Percentiles rank a stretch among this genome's conserved stretches.
Evolutionary conservation across 2,329 filamentous ascomycete species (phyloP).

Genomic region (Fusarium concolor): DNA sequence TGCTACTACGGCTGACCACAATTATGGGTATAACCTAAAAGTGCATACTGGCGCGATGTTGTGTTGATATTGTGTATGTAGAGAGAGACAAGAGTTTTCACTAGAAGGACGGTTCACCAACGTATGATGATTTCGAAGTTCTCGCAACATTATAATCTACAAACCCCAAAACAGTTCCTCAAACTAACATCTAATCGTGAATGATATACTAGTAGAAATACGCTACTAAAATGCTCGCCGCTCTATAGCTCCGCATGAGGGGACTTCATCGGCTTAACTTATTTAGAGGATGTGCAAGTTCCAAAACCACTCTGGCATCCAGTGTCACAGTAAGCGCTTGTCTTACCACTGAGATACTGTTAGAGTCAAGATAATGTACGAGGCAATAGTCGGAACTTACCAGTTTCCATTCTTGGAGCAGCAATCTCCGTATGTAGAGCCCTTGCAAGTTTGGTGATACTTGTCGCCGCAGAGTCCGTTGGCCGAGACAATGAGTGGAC

Average conservation of each 20-base stretch:
- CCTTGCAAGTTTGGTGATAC: conserved; percentile 38
- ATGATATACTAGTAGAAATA: not conserved
- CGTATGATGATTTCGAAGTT: not conserved
- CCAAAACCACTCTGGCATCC: conserved; percentile 19
- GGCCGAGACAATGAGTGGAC: conserved; percentile 28
- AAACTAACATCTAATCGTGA: not conserved
- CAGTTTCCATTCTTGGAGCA: conserved; percentile 24
- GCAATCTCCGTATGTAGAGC: conserved; percentile 31
- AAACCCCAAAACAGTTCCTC: not conserved
- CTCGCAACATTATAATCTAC: not conserved
- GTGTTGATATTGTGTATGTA: not conserved
- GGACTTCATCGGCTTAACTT: not conserved
- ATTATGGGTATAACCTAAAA: not conserved
- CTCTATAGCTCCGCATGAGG: not conserved
- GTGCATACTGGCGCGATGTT: too few species aligned
- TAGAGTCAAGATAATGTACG: not conserved
- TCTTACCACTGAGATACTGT: conserved; percentile 15
- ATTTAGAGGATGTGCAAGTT: conserved; percentile 1
- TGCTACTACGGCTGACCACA: not conserved
- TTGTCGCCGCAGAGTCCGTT: conserved; percentile 35
- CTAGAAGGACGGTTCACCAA: not conserved
- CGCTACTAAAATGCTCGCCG: too few species aligned
- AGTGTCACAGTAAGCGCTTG: conserved; percentile 17
- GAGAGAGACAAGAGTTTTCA: too few species aligned
- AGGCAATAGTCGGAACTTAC: not conserved